Evolutionary conservation across 1,284 basidiomycete genomes (phyloP).

Genomic region (Entoloma clypeatum): DNA sequence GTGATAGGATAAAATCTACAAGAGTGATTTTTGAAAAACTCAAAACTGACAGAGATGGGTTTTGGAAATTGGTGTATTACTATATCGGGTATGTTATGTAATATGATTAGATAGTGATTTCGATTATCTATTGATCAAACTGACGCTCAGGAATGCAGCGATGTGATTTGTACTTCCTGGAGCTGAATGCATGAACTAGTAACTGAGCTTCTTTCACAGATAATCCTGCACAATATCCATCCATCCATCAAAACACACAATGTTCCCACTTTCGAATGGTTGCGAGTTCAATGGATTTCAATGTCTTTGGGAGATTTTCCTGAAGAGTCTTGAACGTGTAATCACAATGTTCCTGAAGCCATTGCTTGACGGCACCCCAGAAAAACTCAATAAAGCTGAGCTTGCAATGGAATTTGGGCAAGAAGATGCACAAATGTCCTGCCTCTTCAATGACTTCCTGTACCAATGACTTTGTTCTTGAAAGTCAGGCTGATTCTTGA

Average conservation of each 20-base stretch:
- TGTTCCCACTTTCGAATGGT: conserved; percentile 29
- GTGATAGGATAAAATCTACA: conserved; percentile 1
- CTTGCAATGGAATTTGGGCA: conserved; percentile 35
- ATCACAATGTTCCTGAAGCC: conserved; percentile 25
- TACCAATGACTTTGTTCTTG: conserved; percentile 25
- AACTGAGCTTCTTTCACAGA: conserved; percentile 19
- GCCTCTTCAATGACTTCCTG: conserved; percentile 27
- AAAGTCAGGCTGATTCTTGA: conserved; percentile 11
- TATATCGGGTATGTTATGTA: conserved; percentile 4
- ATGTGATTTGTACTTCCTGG: conserved; percentile 26
- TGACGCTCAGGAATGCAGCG: conserved; percentile 21
- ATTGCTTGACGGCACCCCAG: conserved; percentile 24
- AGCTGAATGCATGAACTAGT: conserved; percentile 25
- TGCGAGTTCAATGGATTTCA: conserved; percentile 19
- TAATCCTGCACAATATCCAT: conserved; percentile 23
- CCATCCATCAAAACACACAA: conserved; percentile 26
- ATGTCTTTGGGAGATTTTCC: conserved; percentile 20
- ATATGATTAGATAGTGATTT: no score
- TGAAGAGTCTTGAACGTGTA: conserved; percentile 25
- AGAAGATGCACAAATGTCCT: conserved; percentile 28
- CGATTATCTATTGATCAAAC: conserved; percentile 6
- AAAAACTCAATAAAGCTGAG: conserved; percentile 32
- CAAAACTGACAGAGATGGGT: conserved; percentile 10
- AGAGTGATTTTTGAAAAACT: conserved; percentile 7
- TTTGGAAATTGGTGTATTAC: neutral